Conservation (phyloP, 495 filamentous ascomycete species). For the Mytilinidion resinicola region DNA sequence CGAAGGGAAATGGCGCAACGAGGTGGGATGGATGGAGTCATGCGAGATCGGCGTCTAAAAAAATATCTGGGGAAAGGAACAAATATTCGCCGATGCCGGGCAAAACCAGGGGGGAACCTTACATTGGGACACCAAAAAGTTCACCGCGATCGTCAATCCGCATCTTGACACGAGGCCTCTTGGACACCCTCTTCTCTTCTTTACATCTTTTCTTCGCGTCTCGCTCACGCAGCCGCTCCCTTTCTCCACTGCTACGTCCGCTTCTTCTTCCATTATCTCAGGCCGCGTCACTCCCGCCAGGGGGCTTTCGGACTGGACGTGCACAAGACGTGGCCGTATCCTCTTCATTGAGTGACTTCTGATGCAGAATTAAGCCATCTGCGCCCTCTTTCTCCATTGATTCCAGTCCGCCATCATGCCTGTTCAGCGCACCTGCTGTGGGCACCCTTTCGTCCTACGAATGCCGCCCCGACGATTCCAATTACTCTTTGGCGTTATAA, state of each 20-base stretch:
- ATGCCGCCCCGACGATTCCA: slow-evolving; percentile 33
- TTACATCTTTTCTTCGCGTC: not conserved
- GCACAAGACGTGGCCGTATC: too few species aligned
- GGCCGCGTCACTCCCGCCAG: not conserved
- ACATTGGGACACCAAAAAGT: too few species aligned
- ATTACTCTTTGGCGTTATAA: slow-evolving; percentile 23
- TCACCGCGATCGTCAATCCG: not conserved
- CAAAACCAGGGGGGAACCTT: too few species aligned
- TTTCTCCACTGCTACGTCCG: not conserved
- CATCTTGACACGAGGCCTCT: not conserved
- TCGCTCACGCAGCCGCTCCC: not conserved
- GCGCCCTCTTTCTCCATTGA: not conserved
- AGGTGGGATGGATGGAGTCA: not conserved
- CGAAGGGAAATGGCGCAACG: not conserved
- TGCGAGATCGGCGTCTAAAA: not conserved
- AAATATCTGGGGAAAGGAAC: not conserved
- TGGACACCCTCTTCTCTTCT: not conserved
- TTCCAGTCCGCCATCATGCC: slow-evolving; percentile 39
- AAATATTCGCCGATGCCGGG: not conserved
- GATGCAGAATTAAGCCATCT: too few species aligned
- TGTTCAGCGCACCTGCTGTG: slow-evolving; percentile 43
- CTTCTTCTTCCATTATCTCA: not conserved
- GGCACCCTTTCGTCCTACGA: slow-evolving; percentile 30
- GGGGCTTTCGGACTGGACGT: not conserved
- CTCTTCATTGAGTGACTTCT: too few species aligned